Percentiles rank a stretch among this genome's conserved stretches.
These are phyloP conservation scores for Hapsidospora chrysogenum DNA, from an alignment of 495 filamentous ascomycete genomes.

Conservation along the genomic window DNA sequence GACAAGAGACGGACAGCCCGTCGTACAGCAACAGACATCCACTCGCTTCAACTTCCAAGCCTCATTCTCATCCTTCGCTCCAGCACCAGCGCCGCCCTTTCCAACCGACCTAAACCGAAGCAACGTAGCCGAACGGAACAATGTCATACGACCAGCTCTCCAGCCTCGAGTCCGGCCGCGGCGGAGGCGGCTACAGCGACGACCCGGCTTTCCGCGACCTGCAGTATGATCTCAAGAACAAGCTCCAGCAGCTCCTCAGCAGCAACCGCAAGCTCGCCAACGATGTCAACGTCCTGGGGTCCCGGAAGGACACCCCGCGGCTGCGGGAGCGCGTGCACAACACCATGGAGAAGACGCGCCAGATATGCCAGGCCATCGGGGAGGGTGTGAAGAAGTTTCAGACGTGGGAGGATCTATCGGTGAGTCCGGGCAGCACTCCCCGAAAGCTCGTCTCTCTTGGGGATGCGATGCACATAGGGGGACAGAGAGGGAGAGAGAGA, in stretches of 20 bases:
- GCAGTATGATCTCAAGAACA: conserved; percentile 63
- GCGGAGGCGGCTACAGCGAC: conserved; percentile 56
- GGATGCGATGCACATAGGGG: no score
- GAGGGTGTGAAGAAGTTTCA: conserved; percentile 87
- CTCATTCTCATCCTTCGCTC: neutral
- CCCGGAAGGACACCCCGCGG: conserved; percentile 75
- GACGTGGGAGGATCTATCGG: conserved; percentile 81
- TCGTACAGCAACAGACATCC: no score
- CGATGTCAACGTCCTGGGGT: conserved; percentile 74
- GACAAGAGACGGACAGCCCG: no score
- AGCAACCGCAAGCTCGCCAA: conserved; percentile 68
- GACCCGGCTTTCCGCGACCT: conserved; percentile 82
- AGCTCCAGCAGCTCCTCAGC: conserved; percentile 72
- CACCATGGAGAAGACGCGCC: conserved; percentile 66
- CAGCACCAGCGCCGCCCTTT: neutral
- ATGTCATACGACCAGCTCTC: conserved; percentile 91
- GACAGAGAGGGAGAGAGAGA: neutral
- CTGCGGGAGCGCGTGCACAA: conserved; percentile 81
- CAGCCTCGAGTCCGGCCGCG: conserved; percentile 52
- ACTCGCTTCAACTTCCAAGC: neutral
- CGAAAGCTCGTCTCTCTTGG: no score
- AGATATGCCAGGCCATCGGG: conserved; percentile 80
- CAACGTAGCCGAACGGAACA: no score
- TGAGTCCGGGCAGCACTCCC: conserved; percentile 34
- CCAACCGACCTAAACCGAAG: neutral